Percentiles rank a stretch among this genome's conserved stretches.
phyloP scores from a whole-genome alignment of 1,284 basidiomycete species.

The Mycosarcoma mackinlayi region DNA sequence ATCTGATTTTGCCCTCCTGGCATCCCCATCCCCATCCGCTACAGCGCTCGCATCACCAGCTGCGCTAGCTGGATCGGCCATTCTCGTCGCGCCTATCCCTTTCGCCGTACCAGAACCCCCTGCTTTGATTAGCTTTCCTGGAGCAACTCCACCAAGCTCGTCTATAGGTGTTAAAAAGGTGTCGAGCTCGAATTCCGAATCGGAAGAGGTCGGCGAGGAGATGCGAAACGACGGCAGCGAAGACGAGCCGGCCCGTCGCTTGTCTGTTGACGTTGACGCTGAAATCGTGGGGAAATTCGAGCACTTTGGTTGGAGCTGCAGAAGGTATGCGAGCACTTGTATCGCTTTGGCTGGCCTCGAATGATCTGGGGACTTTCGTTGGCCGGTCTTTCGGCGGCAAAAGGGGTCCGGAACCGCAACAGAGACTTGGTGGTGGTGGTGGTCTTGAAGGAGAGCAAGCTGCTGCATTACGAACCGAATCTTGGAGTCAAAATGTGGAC shows the following conservation, averaged over 20 bases:
- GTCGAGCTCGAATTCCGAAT: conserved; percentile 33
- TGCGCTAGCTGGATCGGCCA: conserved; percentile 27
- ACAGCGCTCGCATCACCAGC: conserved; percentile 1
- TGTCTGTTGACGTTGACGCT: conserved; percentile 8
- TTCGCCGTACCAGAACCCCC: too few species aligned
- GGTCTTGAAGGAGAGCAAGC: too few species aligned
- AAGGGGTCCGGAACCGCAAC: too few species aligned
- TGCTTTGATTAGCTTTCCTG: too few species aligned
- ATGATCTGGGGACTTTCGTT: background rate
- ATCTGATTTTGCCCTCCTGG: background rate
- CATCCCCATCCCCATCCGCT: background rate
- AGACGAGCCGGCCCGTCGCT: conserved; percentile 24
- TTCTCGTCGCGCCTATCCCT: conserved; percentile 1
- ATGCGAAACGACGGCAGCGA: conserved; percentile 39
- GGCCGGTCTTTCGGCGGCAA: too few species aligned
- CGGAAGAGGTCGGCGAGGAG: conserved; percentile 26
- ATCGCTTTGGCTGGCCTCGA: background rate
- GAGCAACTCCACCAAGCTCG: conserved; percentile 1
- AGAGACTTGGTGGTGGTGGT: too few species aligned
- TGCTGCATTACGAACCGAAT: too few species aligned
- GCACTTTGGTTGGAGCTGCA: background rate
- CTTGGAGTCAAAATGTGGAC: too few species aligned
- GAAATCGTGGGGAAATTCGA: conserved; percentile 14
- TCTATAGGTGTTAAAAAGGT: conserved; percentile 18
- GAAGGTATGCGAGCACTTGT: background rate